These are phyloP conservation scores for Fusarium sp. DNA, from an alignment of 2,329 filamentous ascomycete species.

Conservation along the genomic window DNA sequence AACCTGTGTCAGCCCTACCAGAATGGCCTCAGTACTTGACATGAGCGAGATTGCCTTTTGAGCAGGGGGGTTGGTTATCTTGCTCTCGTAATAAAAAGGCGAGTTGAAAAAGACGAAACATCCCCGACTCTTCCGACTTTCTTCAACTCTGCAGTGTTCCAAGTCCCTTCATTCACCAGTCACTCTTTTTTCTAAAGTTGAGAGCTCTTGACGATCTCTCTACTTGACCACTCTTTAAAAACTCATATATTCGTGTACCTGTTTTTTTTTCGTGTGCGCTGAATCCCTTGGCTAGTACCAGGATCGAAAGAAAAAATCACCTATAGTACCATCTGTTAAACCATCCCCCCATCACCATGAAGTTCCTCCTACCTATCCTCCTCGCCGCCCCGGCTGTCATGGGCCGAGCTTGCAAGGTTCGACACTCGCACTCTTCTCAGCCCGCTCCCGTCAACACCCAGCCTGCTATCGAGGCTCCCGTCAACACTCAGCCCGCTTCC, in stretches of 20 bases:
- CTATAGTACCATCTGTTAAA: constrained; percentile 6
- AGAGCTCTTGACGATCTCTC: constrained; percentile 35
- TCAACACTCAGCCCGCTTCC: constrained; percentile 2
- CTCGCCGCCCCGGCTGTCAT: constrained; percentile 41
- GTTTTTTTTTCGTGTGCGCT: background rate
- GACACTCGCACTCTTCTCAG: constrained; percentile 17
- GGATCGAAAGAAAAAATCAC: background rate
- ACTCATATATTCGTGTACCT: constrained; percentile 15
- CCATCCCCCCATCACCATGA: constrained; percentile 28
- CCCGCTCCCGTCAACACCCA: constrained; percentile 1
- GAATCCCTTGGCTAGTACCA: constrained; percentile 34
- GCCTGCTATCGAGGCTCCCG: background rate
- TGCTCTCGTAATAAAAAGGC: background rate
- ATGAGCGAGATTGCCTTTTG: constrained; percentile 22
- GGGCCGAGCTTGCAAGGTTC: constrained; percentile 38
- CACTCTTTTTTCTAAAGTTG: constrained; percentile 12
- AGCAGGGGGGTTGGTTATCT: constrained; percentile 6
- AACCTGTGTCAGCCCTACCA: constrained; percentile 41
- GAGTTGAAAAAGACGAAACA: background rate
- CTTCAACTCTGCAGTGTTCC: background rate
- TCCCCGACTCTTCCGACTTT: background rate
- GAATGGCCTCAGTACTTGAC: constrained; percentile 36
- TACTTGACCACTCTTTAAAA: constrained; percentile 19
- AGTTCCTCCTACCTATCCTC: constrained; percentile 39
- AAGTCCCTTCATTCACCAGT: constrained; percentile 20